Evolutionary conservation across 495 filamentous ascomycete genomes (phyloP), one percentile per base, ranked within the genome.

Genomic region (Durotheca rogersii): DNA sequence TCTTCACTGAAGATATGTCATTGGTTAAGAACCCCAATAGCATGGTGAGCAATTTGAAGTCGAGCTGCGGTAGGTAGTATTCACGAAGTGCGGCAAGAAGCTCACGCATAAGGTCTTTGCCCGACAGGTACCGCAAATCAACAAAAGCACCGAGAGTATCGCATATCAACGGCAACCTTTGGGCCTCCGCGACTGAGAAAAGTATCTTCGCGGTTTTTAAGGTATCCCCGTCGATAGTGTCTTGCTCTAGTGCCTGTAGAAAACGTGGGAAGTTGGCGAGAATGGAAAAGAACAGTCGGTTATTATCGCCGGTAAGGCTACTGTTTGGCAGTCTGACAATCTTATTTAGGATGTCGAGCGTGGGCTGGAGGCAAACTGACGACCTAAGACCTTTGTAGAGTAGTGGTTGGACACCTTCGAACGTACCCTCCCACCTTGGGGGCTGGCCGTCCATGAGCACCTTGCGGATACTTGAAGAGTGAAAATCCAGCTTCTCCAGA

Each of bases 21-120:
- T 97, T 99, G 7, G 90, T 95, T 43, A 97, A 75, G 48, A 96
- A 78, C 3, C 93, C 89, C 75, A 99, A 87, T 23, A 97, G 69
- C 73, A 95, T 96, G 0, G 90, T 88, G 3, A 97, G 69, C 70
- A 87, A 86, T 34, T 83, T 80, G 46, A 89, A 86, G 49, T 99
- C 93, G 42, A 87, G 80, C 18, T 79, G 76, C n/a, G 91, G 89
- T 46, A 95, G 87, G 67, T 84, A 96, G 39, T 81, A 83, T 21
- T 85, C 81, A 15, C 85, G 83, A 42, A 96, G 81, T 17, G 91
- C 87, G 6, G 76, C 79, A 25, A 92, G 77, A 10, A 88, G 81
- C 59, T 90, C 84, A 17, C 73, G 67, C 41, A 96, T 72, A 58
- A 96, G 95, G 25, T 93, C 89, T 42, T 81, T 81, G 52, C 81